Evolutionary conservation across 768 basidiomycete species (phyloP), one percentile per base, ranked within the genome.

Genomic region (Lactarius evosmus): DNA sequence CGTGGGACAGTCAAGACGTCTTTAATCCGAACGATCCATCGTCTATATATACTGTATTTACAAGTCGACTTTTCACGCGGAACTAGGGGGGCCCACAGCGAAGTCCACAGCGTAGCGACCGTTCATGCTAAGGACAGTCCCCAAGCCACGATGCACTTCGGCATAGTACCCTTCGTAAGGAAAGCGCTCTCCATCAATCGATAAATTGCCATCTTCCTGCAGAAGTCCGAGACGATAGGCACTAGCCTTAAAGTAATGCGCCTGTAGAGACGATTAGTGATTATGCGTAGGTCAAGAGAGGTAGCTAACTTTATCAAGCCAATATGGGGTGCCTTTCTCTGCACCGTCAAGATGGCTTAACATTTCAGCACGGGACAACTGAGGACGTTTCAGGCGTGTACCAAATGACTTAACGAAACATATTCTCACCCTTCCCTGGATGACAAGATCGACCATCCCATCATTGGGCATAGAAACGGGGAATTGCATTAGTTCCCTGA

Each of bases 391-490:
- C 30, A 51, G n/a, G 41, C 27, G 29, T 55, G 59, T 57, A 27
- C 55, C 54, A 56, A 58, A 58, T 49, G 19, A 54, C 17, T 16
- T 52, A 55, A 51, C 59, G 7, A 36, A n/a, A 27, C 74, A 25
- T 19, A 29, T 50, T 19, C 83, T 40, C 70, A 89, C 92, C 62
- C 78, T 67, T 60, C 83, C 81, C 78, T 92, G 86, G 41, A 82
- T 78, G 49, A 82, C 80, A 49, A 94, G 73, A 69, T 93, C 92
- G 58, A 94, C 85, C 33, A 86, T 73, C 0, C 91, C 91, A 70
- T 95, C 91, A 63, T 89, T 83, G 0, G 91, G 88, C 56, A 87
- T 72, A 25, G 90, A 90, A 4, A 91, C 86, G 0, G 91, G 93
- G 71, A 93, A 95, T 29, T 91, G 85, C 87, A 93, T 87, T 40